A percentile compares a stretch with the other conserved stretches of the same genome.
Evolutionary conservation across 2,329 filamentous ascomycete species (phyloP).

Genomic region (Diaporthe longicolla): DNA sequence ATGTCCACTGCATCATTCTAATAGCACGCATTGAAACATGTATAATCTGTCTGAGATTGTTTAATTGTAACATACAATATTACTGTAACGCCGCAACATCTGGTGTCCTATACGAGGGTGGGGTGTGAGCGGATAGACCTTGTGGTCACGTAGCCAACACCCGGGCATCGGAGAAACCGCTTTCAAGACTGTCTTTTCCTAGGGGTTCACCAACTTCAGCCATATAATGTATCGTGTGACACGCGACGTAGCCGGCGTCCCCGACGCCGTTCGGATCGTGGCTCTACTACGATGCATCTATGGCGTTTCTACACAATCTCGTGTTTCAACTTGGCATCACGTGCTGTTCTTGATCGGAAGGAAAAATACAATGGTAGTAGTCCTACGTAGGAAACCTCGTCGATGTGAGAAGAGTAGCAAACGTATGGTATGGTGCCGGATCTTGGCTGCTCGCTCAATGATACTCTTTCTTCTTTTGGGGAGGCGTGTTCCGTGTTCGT

Average conservation of each 20-base stretch:
- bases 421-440: not conserved
- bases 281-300: no score
- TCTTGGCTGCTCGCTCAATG: not conserved
- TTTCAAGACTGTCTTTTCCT: no score
- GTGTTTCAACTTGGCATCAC: not conserved
- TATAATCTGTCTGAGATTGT: no score
- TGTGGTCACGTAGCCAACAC: no score
- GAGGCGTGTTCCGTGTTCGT: not conserved
- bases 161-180: no score
- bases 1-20: no score
- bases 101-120: no score
- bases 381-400: not conserved
- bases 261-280: conserved; percentile 8
- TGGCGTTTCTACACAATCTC: not conserved
- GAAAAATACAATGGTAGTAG: not conserved
- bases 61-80: no score
- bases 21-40: no score
- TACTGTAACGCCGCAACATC: no score
- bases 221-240: not conserved
- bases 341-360: no score
- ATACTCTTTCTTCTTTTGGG: not conserved
- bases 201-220: not conserved
- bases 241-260: not conserved
- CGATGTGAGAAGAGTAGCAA: not conserved
- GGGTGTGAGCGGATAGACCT: no score